Base-by-base conservation (phyloP, 2,329 filamentous ascomycete genomes). In the Phyllachora maydis region DNA sequence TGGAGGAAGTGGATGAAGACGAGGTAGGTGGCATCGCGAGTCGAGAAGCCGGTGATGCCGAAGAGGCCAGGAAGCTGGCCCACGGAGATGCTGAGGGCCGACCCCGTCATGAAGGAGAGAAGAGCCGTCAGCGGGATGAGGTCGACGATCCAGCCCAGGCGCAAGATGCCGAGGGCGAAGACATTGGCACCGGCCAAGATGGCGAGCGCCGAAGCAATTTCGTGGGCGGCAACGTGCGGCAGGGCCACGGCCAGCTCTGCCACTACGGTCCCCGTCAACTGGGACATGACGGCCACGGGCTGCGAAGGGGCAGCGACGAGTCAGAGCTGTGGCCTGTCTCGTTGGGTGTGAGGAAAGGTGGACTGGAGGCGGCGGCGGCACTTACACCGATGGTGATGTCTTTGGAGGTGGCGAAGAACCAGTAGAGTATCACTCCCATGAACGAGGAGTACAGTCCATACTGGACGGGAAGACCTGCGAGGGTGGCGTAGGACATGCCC, bases 351-450 rank as follows among this genome's bases (percentile, higher is more conserved):
- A n/a, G n/a, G n/a, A n/a, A n/a, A n/a, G n/a, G n/a, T n/a, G n/a
- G n/a, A n/a, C n/a, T n/a, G n/a, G n/a, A n/a, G n/a, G n/a, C n/a
- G 21, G 15, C 4, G 12, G 4, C 16, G 33, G 23, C 2, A 62
- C 71, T 50, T 57, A 78, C 74, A 10, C 85, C 85, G 27, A 95
- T 95, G 7, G 85, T 93, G 40, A 98, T 95, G 46, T 98, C 85
- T 44, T 95, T 98, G 9, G 85, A 93, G 0, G 88, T 98, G 16
- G 83, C 88, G 40, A 95, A 95, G 42, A 93, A 76, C 85, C 85
- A 95, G 50, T 98, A 98, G 30, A 92, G 60, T 31, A 92, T 46
- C 10, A 91, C 83, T 23, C 85, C 88, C 63, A 93, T 88, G 42
- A 98, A 95, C 0, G 85, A 93, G 1, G 85, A 88, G 49, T 91